phyloP scores from a whole-genome alignment of 2,329 filamentous ascomycete species.

The Fusarium stilboides region DNA sequence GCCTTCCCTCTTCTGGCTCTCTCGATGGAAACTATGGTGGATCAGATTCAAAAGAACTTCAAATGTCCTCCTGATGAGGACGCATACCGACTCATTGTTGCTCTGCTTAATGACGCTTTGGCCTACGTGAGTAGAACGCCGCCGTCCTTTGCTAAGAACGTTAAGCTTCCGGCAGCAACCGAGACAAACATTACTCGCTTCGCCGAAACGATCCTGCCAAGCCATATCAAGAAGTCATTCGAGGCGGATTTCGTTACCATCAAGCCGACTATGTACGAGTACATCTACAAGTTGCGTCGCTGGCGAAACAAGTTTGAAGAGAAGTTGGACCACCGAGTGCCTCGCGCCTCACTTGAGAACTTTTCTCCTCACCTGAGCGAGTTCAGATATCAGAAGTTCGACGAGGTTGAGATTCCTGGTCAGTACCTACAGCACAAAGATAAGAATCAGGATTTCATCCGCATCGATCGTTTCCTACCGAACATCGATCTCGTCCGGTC shows the following conservation, averaged over 20 bases:
- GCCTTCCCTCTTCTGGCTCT: slow-evolving; percentile 95
- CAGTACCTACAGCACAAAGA: slow-evolving; percentile 98
- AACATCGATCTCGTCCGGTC: slow-evolving; percentile 94
- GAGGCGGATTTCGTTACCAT: slow-evolving; percentile 96
- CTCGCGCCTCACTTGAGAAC: slow-evolving; percentile 81
- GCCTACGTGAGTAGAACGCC: slow-evolving; percentile 93
- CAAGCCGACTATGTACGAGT: slow-evolving; percentile 98
- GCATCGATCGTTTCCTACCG: slow-evolving; percentile 96
- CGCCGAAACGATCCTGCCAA: slow-evolving; percentile 93
- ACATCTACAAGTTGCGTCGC: slow-evolving; percentile 94
- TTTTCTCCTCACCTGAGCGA: slow-evolving; percentile 95
- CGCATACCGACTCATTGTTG: slow-evolving; percentile 97
- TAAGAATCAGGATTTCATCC: slow-evolving; percentile 98
- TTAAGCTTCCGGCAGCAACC: slow-evolving; percentile 89
- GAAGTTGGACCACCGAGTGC: slow-evolving; percentile 88
- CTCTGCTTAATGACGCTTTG: slow-evolving; percentile 93
- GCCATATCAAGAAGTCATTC: slow-evolving; percentile 95
- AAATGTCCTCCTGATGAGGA: slow-evolving; percentile 99
- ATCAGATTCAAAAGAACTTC: slow-evolving; percentile 99
- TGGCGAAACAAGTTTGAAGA: slow-evolving; percentile 99
- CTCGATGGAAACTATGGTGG: slow-evolving; percentile 99
- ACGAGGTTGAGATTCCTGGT: slow-evolving; percentile 97
- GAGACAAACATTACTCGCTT: slow-evolving; percentile 98
- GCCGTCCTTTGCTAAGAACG: slow-evolving; percentile 87
- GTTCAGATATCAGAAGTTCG: slow-evolving; percentile 97